A percentile compares a stretch with the other conserved stretches of the same genome.
phyloP scores from a whole-genome alignment of 2,329 filamentous ascomycete species.

The Geosmithia morbida region DNA sequence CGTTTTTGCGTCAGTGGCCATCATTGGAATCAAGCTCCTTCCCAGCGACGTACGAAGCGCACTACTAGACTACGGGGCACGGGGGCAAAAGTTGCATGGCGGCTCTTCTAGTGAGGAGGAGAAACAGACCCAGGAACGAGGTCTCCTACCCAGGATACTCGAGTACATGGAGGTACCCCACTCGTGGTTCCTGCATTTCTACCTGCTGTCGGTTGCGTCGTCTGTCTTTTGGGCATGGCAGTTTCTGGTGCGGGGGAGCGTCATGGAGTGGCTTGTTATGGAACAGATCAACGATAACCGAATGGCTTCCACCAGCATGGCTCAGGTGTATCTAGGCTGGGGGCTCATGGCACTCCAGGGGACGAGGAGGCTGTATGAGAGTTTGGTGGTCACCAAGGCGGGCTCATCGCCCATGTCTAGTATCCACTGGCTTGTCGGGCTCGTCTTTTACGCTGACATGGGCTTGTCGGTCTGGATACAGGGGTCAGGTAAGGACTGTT shows the following conservation, averaged over 20 bases:
- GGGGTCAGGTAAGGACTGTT: conserved; percentile 54
- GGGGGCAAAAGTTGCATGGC: conserved; percentile 10
- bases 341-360: conserved; percentile 64
- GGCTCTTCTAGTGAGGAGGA: neutral
- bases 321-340: conserved; percentile 54
- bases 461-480: conserved; percentile 76
- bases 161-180: conserved; percentile 55
- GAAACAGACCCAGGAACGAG: conserved; percentile 3
- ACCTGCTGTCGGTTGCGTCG: conserved; percentile 53
- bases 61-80: conserved; percentile 36
- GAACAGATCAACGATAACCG: conserved; percentile 3
- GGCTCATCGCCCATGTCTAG: conserved; percentile 67
- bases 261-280: conserved; percentile 33
- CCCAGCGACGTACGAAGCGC: conserved; percentile 27
- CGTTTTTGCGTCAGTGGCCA: conserved; percentile 21
- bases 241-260: conserved; percentile 35
- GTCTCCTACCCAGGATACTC: conserved; percentile 14
- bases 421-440: conserved; percentile 66
- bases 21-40: conserved; percentile 26
- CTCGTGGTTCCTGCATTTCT: conserved; percentile 82
- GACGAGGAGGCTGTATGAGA: conserved; percentile 62
- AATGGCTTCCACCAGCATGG: conserved; percentile 32
- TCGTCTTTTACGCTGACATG: conserved; percentile 62
- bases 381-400: conserved; percentile 45
- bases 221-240: conserved; percentile 65